Conservation (phyloP, 306 rosid species). For the Gynostemma pentaphyllum region DNA sequence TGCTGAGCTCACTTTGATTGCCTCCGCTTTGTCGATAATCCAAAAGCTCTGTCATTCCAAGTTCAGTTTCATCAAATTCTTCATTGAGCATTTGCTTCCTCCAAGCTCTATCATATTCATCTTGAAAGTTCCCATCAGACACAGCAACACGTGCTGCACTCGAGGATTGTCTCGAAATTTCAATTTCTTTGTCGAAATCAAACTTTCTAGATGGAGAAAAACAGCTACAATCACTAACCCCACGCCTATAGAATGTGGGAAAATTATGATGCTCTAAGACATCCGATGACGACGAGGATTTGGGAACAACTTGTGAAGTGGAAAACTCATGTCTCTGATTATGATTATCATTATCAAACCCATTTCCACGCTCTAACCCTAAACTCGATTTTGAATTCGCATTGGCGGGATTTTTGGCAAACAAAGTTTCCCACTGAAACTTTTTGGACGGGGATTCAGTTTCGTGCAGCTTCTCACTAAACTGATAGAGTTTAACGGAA, state of each 20-base stretch:
- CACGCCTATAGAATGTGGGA: not conserved
- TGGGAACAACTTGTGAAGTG: not conserved
- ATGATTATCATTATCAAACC: not conserved
- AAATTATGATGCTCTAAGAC: not conserved
- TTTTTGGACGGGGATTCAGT: conserved; percentile 13
- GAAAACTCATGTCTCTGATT: not conserved
- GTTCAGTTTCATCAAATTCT: not conserved
- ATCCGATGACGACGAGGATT: not conserved
- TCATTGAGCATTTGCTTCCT: not conserved
- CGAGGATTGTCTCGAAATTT: too few relatives aligned
- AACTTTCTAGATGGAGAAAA: not conserved
- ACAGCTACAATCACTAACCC: not conserved
- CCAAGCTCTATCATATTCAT: not conserved
- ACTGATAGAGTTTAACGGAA: not conserved
- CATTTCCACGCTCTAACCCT: not conserved
- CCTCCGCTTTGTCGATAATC: not conserved
- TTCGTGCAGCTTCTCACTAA: not conserved
- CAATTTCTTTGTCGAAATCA: too few relatives aligned
- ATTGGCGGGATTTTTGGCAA: conserved; percentile 4
- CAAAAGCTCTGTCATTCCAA: not conserved
- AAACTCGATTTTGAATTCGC: not conserved
- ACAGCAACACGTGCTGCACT: not conserved
- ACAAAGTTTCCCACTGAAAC: conserved; percentile 24
- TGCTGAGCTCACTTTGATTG: not conserved
- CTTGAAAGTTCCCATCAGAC: not conserved